Base-by-base conservation (phyloP, 441 rosid species). In the Eruca vesicaria region DNA sequence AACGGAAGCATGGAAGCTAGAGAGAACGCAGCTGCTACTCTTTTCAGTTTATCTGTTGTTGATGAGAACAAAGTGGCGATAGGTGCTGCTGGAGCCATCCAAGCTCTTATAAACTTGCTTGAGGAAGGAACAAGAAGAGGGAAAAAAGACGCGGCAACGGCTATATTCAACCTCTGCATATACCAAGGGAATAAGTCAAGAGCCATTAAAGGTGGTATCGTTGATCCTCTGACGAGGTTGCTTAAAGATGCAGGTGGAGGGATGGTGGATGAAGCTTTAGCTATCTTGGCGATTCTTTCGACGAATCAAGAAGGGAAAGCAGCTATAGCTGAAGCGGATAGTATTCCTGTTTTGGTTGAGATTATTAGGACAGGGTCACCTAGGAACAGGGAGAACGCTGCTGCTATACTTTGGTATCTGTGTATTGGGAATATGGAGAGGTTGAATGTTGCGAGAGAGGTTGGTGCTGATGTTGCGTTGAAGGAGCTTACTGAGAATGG, bases 11-110 rank as follows among this genome's bases (percentile, higher is more conserved):
- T 92, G 97, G 98, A 93, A 75, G 98, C 99, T 23, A 86, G 98
- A 79, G 99, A 96, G 83, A 96, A 96, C 74, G 99, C 99, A 11
- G 99, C 98, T 1, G 98, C 99, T 6, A 93, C 98, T 14, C 98
- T 96, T 60, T 96, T 96, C 81, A 96, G 99, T 77, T 83, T 93
- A 78, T 96, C 98, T 6, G 97, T 93, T 48, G 16, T 96, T 15
- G 99, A 96, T 68, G 98, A 93, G 79, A 93, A 92, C 83, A 96
- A 93, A 85, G 97, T 96, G 60, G 86, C 97, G 0, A 96, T 93
- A 63, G 99, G 99, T 63, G 96, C 93, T 53, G 97, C 98, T 2
- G 99, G 97, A 58, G 99, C 99, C 3, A 83, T 96, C 82, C 94
- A 98, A 5, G 97, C 97, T 9, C 97, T 96, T 32, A 86, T 96